Conservation (phyloP, 2,329 filamentous ascomycete species). For the Didymella pomorum region DNA sequence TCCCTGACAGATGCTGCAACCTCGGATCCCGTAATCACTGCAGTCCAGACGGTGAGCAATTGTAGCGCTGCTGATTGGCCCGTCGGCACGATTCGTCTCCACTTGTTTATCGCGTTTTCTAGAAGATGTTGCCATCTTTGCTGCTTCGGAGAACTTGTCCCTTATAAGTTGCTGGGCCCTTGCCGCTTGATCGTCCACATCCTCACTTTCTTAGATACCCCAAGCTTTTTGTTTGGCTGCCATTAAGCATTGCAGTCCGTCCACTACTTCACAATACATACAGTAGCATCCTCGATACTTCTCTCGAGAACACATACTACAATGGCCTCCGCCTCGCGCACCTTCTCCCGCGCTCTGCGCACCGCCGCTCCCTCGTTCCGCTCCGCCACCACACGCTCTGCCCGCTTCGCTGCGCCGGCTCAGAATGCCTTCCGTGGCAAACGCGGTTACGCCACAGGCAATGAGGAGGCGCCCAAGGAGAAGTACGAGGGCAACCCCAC, state of each 20-base stretch:
- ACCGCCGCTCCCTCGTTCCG: constrained; percentile 58
- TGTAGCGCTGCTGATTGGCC: constrained; percentile 28
- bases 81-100: neutral
- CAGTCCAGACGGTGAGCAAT: constrained; percentile 26
- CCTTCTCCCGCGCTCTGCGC: constrained; percentile 52
- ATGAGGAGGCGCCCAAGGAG: constrained; percentile 62
- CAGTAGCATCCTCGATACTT: neutral
- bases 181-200: constrained; percentile 8
- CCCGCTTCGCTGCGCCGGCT: constrained; percentile 64
- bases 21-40: constrained; percentile 35
- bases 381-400: constrained; percentile 65
- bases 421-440: constrained; percentile 74
- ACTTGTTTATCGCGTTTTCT: constrained; percentile 19
- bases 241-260: constrained; percentile 21
- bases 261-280: neutral
- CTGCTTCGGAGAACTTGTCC: constrained; percentile 14
- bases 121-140: constrained; percentile 31
- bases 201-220: constrained; percentile 17
- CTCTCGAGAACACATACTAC: constrained; percentile 14
- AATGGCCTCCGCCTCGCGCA: constrained; percentile 49
- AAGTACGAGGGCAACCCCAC: constrained; percentile 61
- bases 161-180: constrained; percentile 26
- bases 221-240: constrained; percentile 8
- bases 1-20: constrained; percentile 7
- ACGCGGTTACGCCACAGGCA: constrained; percentile 73